Evolutionary conservation across 768 basidiomycete species (phyloP), one percentile per base, ranked within the genome.

Genomic region (Paxillus rubicundulus): DNA sequence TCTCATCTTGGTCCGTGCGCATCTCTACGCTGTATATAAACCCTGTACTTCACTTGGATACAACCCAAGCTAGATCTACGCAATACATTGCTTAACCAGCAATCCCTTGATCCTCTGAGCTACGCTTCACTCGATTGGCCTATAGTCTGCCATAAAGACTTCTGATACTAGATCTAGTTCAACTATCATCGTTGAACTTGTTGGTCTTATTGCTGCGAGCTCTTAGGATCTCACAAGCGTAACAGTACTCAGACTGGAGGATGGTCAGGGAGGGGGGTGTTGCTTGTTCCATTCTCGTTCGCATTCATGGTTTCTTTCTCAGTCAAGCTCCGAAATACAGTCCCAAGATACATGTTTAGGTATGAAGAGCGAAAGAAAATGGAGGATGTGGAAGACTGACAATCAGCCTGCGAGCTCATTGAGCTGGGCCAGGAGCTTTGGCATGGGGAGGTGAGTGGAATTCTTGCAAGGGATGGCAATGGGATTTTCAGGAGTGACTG

Each of bases 201-300:
- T n/a, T n/a, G n/a, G n/a, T n/a, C n/a, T n/a, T n/a, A n/a, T n/a
- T n/a, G n/a, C n/a, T n/a, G n/a, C n/a, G n/a, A n/a, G n/a, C n/a
- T n/a, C n/a, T n/a, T n/a, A n/a, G n/a, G n/a, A n/a, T n/a, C n/a
- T n/a, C n/a, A n/a, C n/a, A n/a, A n/a, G n/a, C n/a, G n/a, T n/a
- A n/a, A n/a, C n/a, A 16, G 68, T 58, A 50, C 70, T 72, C 49
- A 77, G 63, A 55, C 74, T 77, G 10, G 78, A 79, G 2, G 74
- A 69, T 16, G 77, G 72, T n/a, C 77, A 77, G 54, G 60, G 59
- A 17, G 61, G 68, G 16, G 66, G 60, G 18, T 71, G 70, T 10
- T 72, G 76, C 55, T 71, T 79, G 61, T 82, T 83, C 82, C 83
- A 82, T 46, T 75, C 75, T 32, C 78, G 73, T 58, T 83, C 84